These are phyloP conservation scores for Abrus pulchellus DNA, from an alignment of 306 rosid genomes.

Conservation along the genomic window DNA sequence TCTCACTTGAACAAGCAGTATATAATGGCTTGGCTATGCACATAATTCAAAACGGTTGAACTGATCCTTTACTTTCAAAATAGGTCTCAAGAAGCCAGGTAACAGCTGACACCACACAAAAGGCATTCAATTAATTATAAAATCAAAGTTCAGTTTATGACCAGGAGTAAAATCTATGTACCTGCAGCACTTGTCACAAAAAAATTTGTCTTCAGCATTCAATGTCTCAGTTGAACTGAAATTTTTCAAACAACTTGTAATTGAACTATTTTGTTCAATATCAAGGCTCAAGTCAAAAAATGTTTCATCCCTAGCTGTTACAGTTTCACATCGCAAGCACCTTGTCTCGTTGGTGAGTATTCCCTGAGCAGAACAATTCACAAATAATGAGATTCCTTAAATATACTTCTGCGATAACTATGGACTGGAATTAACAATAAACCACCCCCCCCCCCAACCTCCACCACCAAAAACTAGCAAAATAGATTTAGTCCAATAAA, in stretches of 20 bases:
- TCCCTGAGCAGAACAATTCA: slow-evolving; percentile 66
- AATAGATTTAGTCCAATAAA: not conserved
- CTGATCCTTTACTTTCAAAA: slow-evolving; percentile 7
- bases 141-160: not conserved
- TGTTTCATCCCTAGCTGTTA: slow-evolving; percentile 95
- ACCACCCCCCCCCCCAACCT: not conserved
- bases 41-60: slow-evolving; percentile 5
- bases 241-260: slow-evolving; percentile 98
- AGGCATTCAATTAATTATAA: slow-evolving; percentile 7
- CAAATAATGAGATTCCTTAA: slow-evolving; percentile 47
- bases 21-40: not conserved
- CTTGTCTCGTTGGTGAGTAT: slow-evolving; percentile 92
- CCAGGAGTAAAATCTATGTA: slow-evolving; percentile 42
- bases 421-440: too few species aligned
- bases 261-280: slow-evolving; percentile 96
- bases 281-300: slow-evolving; percentile 97
- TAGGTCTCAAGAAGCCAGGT: slow-evolving; percentile 14
- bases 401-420: too few species aligned
- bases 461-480: not conserved
- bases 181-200: slow-evolving; percentile 99
- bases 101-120: slow-evolving; percentile 1
- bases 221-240: slow-evolving; percentile 96
- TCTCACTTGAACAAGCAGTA: slow-evolving; percentile 7
- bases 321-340: slow-evolving; percentile 92
- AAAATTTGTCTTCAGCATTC: slow-evolving; percentile 97